A percentile compares a stretch with the other conserved stretches of the same genome.
Evolutionary conservation across 2,329 filamentous ascomycete genomes (phyloP).

Genomic region (Nakataea oryzae): DNA sequence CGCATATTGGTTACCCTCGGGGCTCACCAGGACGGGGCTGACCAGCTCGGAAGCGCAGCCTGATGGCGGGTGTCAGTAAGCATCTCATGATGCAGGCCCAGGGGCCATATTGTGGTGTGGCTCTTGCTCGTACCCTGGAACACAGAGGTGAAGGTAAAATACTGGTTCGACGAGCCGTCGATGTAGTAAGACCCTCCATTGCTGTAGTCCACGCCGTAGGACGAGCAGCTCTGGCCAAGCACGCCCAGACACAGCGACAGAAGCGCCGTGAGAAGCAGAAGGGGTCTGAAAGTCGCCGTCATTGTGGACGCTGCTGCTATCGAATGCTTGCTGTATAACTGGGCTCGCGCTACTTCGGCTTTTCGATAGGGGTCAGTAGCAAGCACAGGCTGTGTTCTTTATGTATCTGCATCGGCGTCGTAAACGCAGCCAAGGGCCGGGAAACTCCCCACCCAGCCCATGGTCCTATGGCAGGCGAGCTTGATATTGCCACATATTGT

Average conservation of each 20-base stretch:
- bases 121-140: conserved; percentile 16
- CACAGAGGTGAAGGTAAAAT: conserved; percentile 25
- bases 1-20: conserved; percentile 20
- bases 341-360: neutral
- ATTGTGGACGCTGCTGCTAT: conserved; percentile 7
- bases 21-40: conserved; percentile 22
- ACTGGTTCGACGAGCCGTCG: conserved; percentile 22
- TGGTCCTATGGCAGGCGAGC: conserved; percentile 1
- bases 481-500: conserved; percentile 9
- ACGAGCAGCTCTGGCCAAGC: conserved; percentile 17
- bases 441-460: neutral
- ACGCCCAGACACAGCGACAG: conserved; percentile 10
- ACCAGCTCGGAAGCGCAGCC: conserved; percentile 23
- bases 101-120: neutral
- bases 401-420: neutral
- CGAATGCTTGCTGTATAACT: neutral
- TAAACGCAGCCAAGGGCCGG: neutral
- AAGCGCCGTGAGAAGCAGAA: conserved; percentile 12
- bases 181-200: conserved; percentile 28
- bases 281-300: conserved; percentile 9
- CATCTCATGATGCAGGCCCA: neutral
- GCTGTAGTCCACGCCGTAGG: conserved; percentile 25
- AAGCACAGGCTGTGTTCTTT: neutral
- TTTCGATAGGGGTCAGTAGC: neutral
- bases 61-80: conserved; percentile 7